These are phyloP conservation scores for Candida ascalaphidarum DNA, from an alignment of 805 yeast genomes.

Conservation along the genomic window DNA sequence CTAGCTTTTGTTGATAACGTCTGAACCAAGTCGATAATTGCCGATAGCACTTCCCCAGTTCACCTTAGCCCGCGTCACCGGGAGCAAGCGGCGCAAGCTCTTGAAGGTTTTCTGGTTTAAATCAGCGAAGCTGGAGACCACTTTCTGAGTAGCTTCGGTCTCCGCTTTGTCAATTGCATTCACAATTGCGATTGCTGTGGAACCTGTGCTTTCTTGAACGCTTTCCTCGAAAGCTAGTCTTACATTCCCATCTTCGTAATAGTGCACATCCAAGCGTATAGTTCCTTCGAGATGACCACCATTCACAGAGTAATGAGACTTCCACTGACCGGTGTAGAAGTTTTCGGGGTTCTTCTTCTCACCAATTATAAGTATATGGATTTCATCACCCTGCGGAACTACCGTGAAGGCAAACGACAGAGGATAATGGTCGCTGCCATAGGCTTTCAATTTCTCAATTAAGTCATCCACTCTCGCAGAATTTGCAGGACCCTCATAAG, in stretches of 20 bases:
- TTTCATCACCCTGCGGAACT: slow-evolving; percentile 22
- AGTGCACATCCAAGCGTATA: slow-evolving; percentile 71
- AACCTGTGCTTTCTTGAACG: slow-evolving; percentile 7
- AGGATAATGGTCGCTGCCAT: slow-evolving; percentile 63
- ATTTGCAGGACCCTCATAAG: too few relatives aligned
- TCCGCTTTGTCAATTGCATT: slow-evolving; percentile 50
- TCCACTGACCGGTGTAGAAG: slow-evolving; percentile 89
- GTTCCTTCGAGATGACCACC: slow-evolving; percentile 38
- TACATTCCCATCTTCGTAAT: slow-evolving; percentile 94
- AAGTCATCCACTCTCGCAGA: slow-evolving; percentile 19
- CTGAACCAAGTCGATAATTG: slow-evolving; percentile 78
- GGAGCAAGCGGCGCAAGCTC: slow-evolving; percentile 79
- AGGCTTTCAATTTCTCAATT: slow-evolving; percentile 30
- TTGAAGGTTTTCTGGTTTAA: slow-evolving; percentile 81
- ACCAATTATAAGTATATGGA: slow-evolving; percentile 56
- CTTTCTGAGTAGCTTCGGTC: slow-evolving; percentile 45
- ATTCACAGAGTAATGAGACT: slow-evolving; percentile 47
- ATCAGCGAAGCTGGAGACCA: slow-evolving; percentile 56
- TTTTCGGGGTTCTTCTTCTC: slow-evolving; percentile 66
- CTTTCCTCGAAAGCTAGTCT: slow-evolving; percentile 49
- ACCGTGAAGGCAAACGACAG: slow-evolving; percentile 39
- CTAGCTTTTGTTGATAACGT: slow-evolving; percentile 40
- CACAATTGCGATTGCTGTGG: slow-evolving; percentile 23
- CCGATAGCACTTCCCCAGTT: slow-evolving; percentile 95
- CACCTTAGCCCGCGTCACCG: slow-evolving; percentile 83